Evolutionary conservation across 352 stramenopile species (phyloP), one percentile per base, ranked within the genome.

Genomic region (Phytophthora tentaculata): DNA sequence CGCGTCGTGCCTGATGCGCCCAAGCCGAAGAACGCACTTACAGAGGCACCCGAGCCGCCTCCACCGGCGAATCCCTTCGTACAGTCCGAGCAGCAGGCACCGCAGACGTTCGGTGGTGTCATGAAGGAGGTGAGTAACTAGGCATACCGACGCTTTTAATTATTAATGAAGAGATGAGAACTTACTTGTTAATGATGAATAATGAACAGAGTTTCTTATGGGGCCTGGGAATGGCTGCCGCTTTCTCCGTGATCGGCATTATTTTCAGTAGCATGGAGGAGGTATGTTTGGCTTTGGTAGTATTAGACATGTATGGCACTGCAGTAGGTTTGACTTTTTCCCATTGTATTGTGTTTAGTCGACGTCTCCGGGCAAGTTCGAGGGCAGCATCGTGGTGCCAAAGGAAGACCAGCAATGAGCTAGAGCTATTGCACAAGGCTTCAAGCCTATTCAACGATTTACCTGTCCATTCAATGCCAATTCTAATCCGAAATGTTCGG

Each of bases 161-260:
- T 48, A 23, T 2, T 43, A 1, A 4, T 24, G 41, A 23, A 2
- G 41, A n/a, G n/a, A n/a, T 41, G 14, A 24, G 17, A 22, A n/a
- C 43, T 53, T n/a, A 47, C 29, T 41, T 32, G 47, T n/a, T 23
- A 37, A 10, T 39, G 32, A 48, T 59, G 19, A n/a, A 23, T 22
- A n/a, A 23, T 22, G 20, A 61, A 26, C 61, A 95, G 86, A 92
- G 81, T 53, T 95, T 95, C 51, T 60, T 91, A 14, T 95, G 83
- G 82, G 86, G 84, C 4, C 74, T 91, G 55, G 86, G 86, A 43
- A 93, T 95, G 84, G 80, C 86, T 2, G 57, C 92, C 2, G 86
- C 80, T 24, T 95, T 95, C 61, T 83, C 83, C 7, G 64, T 92
- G 16, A 62, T 95, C 22, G 86, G 86, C 24, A 74, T 87, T 24